These are phyloP conservation scores for Termitomyces sp. DNA, from an alignment of 768 basidiomycete species.

Conservation along the genomic window DNA sequence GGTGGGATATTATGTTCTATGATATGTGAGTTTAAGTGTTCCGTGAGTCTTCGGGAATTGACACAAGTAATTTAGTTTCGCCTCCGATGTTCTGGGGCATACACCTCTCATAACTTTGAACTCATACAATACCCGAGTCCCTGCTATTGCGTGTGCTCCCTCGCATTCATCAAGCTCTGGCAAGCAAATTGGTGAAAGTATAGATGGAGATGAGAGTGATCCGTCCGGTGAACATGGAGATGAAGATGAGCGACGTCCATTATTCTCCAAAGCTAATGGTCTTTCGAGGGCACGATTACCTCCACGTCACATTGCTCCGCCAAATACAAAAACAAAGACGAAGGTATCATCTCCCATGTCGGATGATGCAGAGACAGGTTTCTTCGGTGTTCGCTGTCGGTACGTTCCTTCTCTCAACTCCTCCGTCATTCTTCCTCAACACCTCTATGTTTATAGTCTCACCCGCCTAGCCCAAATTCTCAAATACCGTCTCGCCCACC, in stretches of 20 bases:
- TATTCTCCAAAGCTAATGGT: background rate
- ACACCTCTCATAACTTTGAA: conserved; percentile 52
- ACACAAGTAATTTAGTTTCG: conserved; percentile 38
- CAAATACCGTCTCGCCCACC: conserved; percentile 41
- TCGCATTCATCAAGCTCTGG: background rate
- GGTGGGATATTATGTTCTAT: conserved; percentile 79
- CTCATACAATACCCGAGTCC: conserved; percentile 51
- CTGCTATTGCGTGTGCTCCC: conserved; percentile 36
- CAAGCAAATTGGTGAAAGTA: background rate
- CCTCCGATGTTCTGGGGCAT: conserved; percentile 62
- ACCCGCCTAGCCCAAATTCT: conserved; percentile 59
- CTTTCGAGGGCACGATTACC: background rate
- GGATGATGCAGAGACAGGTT: conserved; percentile 14
- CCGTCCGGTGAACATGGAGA: background rate
- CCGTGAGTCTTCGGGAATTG: background rate
- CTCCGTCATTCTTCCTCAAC: conserved; percentile 1
- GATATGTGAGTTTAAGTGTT: conserved; percentile 44
- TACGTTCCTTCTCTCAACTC: conserved; percentile 24
- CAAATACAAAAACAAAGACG: conserved; percentile 2
- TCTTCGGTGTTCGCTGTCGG: conserved; percentile 58
- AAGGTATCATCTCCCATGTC: background rate
- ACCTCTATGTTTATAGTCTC: conserved; percentile 31
- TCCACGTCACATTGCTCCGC: background rate
- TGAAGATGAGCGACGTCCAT: background rate
- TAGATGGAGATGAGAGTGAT: background rate